Base-by-base conservation (phyloP, 2,329 filamentous ascomycete genomes). In the Trichophyton rubrum region DNA sequence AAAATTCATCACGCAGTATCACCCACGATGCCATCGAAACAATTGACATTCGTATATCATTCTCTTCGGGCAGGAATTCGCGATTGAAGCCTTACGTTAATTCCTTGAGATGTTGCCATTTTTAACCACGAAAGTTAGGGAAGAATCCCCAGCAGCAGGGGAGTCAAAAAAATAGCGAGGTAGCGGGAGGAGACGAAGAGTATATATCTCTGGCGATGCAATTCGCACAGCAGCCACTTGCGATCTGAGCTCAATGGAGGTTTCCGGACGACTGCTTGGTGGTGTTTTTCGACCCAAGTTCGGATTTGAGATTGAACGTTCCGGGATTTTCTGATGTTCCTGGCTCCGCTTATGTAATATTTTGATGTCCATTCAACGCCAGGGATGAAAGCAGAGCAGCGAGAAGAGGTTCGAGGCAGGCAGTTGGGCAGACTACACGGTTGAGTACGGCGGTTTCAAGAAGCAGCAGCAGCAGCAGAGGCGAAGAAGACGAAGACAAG, bases 101-200 rank as follows among this genome's bases (percentile, higher is more conserved):
- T 82, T 79, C 84, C 84, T 73, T 85, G 84, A 67, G 82, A 79
- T 65, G 78, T 72, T 76, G 83, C 82, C 84, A 86, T 86, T 66
- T 68, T 78, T 76, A 68, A 41, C 68, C 68, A 72, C 68, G 67
- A 69, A 67, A 70, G 33, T 13, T 13, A 35, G 27, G 45, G 27
- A 13, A 38, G 22, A 53, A 53, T 33, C 77, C 72, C 74, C 74
- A 73, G 71, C 73, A 73, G 22, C 11, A 30, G 51, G 61, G 59
- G 55, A 59, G 40, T 43, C n/a, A 30, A 73, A 11, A 24, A 17
- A 30, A 20, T 13, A 27, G 41, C 17, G 43, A 47, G 43, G 20
- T 20, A 47, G 13, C 38, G 45, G 41, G 15, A 27, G 4, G 15
- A 33, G 38, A 30, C 41, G 13, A 47, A 27, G 24, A 59, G 35